These are phyloP conservation scores for Bacterosira constricta DNA, from an alignment of 108 stramenopile species.

Conservation along the genomic window DNA sequence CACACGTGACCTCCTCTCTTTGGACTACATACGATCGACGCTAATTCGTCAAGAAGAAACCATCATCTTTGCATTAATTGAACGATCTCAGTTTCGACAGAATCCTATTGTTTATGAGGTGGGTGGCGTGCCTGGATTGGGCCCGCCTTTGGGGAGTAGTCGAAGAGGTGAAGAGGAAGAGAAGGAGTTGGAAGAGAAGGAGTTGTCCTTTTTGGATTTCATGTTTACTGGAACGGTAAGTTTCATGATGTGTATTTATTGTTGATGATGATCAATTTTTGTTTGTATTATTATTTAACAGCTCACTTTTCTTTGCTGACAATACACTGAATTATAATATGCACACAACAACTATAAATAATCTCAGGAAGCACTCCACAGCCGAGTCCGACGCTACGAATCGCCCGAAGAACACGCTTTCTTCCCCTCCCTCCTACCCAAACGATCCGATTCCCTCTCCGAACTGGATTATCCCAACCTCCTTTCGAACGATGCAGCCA, in stretches of 20 bases:
- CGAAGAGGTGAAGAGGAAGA: slow-evolving; percentile 19
- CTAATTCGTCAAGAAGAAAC: slow-evolving; percentile 98
- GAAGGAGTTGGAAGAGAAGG: slow-evolving; percentile 13
- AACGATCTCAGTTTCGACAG: slow-evolving; percentile 93
- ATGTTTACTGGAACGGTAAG: slow-evolving; percentile 92
- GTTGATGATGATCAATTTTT: no score
- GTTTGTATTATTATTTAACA: no score
- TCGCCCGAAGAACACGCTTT: slow-evolving; percentile 98
- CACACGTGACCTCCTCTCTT: slow-evolving; percentile 79
- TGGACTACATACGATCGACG: slow-evolving; percentile 85
- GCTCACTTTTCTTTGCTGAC: no score
- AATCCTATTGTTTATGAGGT: slow-evolving; percentile 87
- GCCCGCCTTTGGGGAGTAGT: slow-evolving; percentile 51
- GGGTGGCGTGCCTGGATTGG: slow-evolving; percentile 70
- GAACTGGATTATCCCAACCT: slow-evolving; percentile 83
- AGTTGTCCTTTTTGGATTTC: slow-evolving; percentile 90
- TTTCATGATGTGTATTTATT: not conserved
- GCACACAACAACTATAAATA: not conserved
- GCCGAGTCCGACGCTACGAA: slow-evolving; percentile 95
- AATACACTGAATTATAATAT: no score
- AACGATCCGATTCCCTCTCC: slow-evolving; percentile 68
- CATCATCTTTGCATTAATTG: slow-evolving; percentile 98
- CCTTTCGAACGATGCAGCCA: slow-evolving; percentile 65
- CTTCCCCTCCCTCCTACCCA: slow-evolving; percentile 85
- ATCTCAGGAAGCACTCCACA: slow-evolving; percentile 87